Conservation (phyloP, 192 early-diverging fungal genomes). For the Entomortierella chlamydospora region DNA sequence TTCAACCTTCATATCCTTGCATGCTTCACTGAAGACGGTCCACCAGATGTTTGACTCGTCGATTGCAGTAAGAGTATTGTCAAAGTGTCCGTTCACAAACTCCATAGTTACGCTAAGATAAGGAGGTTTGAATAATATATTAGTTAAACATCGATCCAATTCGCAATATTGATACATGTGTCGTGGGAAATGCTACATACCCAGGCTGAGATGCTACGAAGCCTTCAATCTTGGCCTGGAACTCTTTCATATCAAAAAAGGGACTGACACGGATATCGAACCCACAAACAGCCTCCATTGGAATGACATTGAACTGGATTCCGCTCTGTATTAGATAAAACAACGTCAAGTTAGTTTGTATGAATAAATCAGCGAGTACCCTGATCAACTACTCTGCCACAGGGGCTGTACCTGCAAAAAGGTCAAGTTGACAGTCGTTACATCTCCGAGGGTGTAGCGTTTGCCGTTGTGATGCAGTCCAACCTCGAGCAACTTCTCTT, state of each 20-base stretch:
- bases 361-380: too few species aligned
- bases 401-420: constrained; percentile 73
- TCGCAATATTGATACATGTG: too few species aligned
- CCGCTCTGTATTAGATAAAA: constrained; percentile 57
- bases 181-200: constrained; percentile 23
- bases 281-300: constrained; percentile 70
- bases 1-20: constrained; percentile 63
- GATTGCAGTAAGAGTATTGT: constrained; percentile 64
- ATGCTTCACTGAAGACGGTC: constrained; percentile 66
- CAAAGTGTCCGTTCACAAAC: constrained; percentile 73
- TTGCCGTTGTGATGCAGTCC: constrained; percentile 65
- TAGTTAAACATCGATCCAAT: too few species aligned
- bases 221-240: constrained; percentile 63
- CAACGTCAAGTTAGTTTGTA: too few species aligned
- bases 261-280: constrained; percentile 87
- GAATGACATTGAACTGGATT: constrained; percentile 86
- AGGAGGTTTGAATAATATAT: background rate
- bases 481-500: constrained; percentile 67
- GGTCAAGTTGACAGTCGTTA: constrained; percentile 85
- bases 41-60: constrained; percentile 77
- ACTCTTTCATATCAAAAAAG: constrained; percentile 68
- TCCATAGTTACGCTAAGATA: constrained; percentile 67
- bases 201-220: constrained; percentile 57
- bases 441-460: constrained; percentile 74
- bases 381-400: too few species aligned